Base-by-base conservation (phyloP, 306 rosid species). In the Fragaria iinumae region DNA sequence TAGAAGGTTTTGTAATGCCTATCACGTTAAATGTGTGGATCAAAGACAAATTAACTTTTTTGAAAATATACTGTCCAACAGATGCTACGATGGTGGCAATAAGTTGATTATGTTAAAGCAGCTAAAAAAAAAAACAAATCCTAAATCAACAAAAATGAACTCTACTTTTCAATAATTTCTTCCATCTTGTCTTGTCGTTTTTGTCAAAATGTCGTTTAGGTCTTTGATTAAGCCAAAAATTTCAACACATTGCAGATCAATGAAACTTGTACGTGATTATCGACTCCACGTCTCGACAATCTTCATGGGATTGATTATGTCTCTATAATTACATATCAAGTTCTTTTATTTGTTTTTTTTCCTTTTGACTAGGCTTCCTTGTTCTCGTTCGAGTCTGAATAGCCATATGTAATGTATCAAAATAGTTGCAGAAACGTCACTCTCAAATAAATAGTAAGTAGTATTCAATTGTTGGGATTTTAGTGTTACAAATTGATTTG, bases 151-250 rank as follows among this genome's bases (percentile, higher is more conserved):
- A 4, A 9, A 48, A 48, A 27, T 53, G 9, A 53, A 53, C 60
- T 20, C n/a, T 5, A 0, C 2, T 50, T 1, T 53, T 0, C 0
- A 23, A n/a, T 1, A 3, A 3, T 21, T 3, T 57, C 17, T 23
- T 4, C 16, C 17, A 57, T 23, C 34, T 57, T 55, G 62, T n/a
- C 62, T 8, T 55, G 62, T 55, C 27, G 27, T 20, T 55, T n/a
- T 55, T 23, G 62, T 20, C 38, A 56, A 48, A 48, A 48, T 52
- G 83, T 74, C 71, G 44, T 63, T 72, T 45, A 38, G 16, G 50
- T 39, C 20, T 55, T 64, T 52, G 32, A 71, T 81, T 81, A n/a
- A 49, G 74, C 74, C 65, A 64, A n/a, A 43, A 68, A 38, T 21
- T 71, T n/a, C 66, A 38, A 64, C 34, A 17, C n/a, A 65, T 25